Percentiles rank a stretch among this genome's conserved stretches.
These are phyloP conservation scores for Zizania latifolia DNA, from an alignment of 176 grass and related monocot genomes.

Conservation along the genomic window DNA sequence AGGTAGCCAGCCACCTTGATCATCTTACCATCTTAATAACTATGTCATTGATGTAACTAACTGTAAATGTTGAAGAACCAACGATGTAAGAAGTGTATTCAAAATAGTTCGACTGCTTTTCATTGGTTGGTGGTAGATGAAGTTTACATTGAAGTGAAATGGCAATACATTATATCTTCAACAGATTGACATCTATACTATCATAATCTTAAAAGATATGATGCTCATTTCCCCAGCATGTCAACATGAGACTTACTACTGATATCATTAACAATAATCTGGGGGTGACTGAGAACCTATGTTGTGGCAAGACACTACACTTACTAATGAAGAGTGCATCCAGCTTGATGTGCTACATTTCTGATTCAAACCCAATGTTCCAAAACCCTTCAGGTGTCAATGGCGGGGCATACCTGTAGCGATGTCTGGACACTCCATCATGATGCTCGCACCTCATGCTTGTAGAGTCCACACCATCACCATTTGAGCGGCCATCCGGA, in stretches of 20 bases:
- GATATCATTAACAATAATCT: not conserved
- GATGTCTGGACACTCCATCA: slow-evolving; percentile 85
- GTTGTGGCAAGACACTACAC: slow-evolving; percentile 11
- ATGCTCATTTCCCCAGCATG: not conserved
- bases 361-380: slow-evolving; percentile 94
- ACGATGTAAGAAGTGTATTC: not conserved
- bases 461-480: slow-evolving; percentile 16
- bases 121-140: not conserved
- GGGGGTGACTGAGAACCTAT: not conserved
- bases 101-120: not conserved
- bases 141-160: not conserved
- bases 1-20: too few relatives aligned
- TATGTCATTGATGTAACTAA: not conserved
- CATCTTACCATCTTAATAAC: too few relatives aligned
- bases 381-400: slow-evolving; percentile 95
- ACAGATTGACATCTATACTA: slow-evolving; percentile 18
- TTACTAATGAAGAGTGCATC: not conserved
- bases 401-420: slow-evolving; percentile 78
- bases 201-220: not conserved
- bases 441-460: slow-evolving; percentile 77
- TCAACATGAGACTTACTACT: not conserved
- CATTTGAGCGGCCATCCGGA: slow-evolving; percentile 42
- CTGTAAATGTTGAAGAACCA: not conserved
- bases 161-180: slow-evolving; percentile 4
- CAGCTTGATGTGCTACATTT: slow-evolving; percentile 53